Base-by-base conservation (phyloP, 2,329 filamentous ascomycete genomes). In the Didymosphaeria variabile region DNA sequence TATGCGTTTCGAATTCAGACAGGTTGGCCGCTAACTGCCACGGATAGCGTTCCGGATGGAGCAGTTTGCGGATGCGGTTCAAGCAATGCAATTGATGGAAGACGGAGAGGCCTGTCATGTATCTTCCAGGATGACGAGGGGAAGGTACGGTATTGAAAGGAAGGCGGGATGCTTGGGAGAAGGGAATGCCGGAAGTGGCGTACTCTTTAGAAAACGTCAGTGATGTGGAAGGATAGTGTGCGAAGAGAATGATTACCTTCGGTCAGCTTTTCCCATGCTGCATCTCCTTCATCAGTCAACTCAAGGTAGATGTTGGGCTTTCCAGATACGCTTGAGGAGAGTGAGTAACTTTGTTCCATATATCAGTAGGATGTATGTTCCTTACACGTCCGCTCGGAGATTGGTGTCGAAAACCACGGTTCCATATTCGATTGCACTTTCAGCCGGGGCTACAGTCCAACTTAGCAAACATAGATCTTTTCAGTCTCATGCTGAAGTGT, bases 331-430 rank as follows among this genome's bases (percentile, higher is more conserved):
- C 45, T 47, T 26, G 15, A 12, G 45, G 29, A 13, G 17, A 40
- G 3, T 40, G 3, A 40, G 36, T 40, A 17, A 40, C 6, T 6
- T 40, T 40, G 13, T 6, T 12, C 5, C 1, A 17, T 13, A 3
- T 6, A 17, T 1, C 17, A 13, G 12, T 8, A 15, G 45, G 13
- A 10, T 5, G 1, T 9, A 31, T 17, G 12, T 47, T 12, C 2
- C 21, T 47, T 26, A 47, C 45, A 47, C 29, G 45, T 47, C 45
- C 10, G 45, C 23, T 13, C 45, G 45, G 13, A 47, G 45, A 17
- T 47, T 47, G 45, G 45, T 47, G 19, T 47, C 21, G 45, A 47
- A 47, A 10, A 47, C 45, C 21, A 47, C 45, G 5, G 45, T 47
- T 26, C 29, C 45, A 29, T 47, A 47, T 13, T 47, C 45, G 21